Evolutionary conservation across 1,284 basidiomycete genomes (phyloP), one percentile per base, ranked within the genome.

Genomic region (Apiotrichum gracile): DNA sequence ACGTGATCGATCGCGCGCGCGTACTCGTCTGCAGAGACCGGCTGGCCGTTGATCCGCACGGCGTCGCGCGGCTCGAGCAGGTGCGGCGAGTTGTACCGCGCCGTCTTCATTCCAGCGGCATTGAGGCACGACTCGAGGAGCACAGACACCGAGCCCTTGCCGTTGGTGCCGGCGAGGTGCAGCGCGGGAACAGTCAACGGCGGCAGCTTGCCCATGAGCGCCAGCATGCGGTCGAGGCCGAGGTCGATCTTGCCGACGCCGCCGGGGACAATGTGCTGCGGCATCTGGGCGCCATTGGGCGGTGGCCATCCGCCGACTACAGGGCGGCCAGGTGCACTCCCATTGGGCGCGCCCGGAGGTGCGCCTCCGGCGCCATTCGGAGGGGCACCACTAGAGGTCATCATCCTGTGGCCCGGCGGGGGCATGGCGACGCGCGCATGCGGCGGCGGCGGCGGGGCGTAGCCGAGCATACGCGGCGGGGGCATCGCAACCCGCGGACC

Each of bases 121-220:
- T 69, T 69, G 16, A 97, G 76, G 59, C 91, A 85, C 19, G 87
- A 87, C 5, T 90, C 83, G 14, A 97, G 76, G 48, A 93, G 79
- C 2, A 87, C 85, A 9, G 90, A 86, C 12, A 93, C 89, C 55
- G 87, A 92, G 26, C 96, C 96, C 74, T 99, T 99, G 27, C 94
- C 94, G 74, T 99, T 98, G 0, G 96, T 99, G 0, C 96, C 94
- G 5, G 91, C 86, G 48, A 98, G 82, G 68, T 98, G 96, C 35
- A 92, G 81, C 1, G 93, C 90, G 0, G 92, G 93, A 2, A 90
- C 82, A 0, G 77, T 82, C 64, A 87, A 85, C 0, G 80, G 77
- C 0, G 84, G 84, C 2, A 97, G 78, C 49, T 79, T 70, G 5
- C 68, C 57, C 47, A 86, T 79, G 3, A 96, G 78, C 6, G 61